These are phyloP conservation scores for Dalbergia oliveri DNA, from an alignment of 306 rosid species.

Conservation along the genomic window DNA sequence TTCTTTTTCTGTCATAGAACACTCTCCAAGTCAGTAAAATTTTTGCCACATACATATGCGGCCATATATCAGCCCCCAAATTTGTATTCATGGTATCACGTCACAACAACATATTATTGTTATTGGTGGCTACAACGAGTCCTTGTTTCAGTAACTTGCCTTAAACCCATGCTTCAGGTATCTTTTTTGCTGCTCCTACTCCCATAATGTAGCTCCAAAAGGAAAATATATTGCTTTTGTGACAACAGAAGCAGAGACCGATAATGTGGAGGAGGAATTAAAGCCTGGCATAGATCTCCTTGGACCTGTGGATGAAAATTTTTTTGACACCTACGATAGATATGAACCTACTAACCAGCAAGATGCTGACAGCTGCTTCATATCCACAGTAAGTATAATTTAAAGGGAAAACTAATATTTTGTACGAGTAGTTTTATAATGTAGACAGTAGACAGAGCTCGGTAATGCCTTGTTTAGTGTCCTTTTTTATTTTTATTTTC, in stretches of 20 bases:
- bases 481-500: neutral
- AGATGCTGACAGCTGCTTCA: constrained; percentile 58
- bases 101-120: neutral
- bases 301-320: constrained; percentile 63
- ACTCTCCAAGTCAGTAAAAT: no score
- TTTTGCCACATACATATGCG: no score
- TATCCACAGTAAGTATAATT: constrained; percentile 59
- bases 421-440: neutral
- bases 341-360: constrained; percentile 56
- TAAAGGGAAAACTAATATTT: neutral
- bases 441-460: neutral
- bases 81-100: neutral
- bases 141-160: neutral
- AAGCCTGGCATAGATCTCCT: constrained; percentile 68
- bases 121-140: neutral
- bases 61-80: neutral
- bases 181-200: constrained; percentile 69
- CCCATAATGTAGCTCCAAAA: constrained; percentile 68
- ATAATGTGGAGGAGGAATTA: constrained; percentile 58
- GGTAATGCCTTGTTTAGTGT: neutral
- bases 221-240: constrained; percentile 71
- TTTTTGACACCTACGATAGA: constrained; percentile 62
- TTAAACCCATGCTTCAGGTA: constrained; percentile 50
- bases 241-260: constrained; percentile 68
- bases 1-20: no score